Evolutionary conservation across 2,329 filamentous ascomycete genomes (phyloP), one percentile per base, ranked within the genome.

Genomic region (Didymosphaeria variabile): DNA sequence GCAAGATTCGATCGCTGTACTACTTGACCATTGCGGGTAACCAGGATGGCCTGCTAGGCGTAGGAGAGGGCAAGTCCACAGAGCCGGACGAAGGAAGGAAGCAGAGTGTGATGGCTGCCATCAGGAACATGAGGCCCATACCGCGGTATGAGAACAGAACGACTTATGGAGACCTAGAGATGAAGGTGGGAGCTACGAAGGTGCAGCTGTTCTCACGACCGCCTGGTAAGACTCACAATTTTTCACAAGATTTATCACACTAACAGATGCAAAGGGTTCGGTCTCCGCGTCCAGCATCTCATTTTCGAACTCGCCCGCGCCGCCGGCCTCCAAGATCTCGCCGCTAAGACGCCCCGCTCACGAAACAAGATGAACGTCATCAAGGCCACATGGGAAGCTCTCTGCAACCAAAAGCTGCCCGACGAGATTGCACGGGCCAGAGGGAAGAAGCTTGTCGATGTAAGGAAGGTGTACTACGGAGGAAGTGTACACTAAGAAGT

Each of bases 301-400:
- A 94, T 99, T 78, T 98, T 94, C 80, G 94, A 99, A 79, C 93
- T 99, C 84, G 94, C 92, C 75, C 91, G 93, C 66, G 89, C 90
- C 52, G 91, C 89, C 44, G 95, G 95, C 67, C 93, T 99, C 73
- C 85, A 90, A 66, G 95, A 99, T 78, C 87, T 99, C 36, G 87
- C 93, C 17, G 94, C 92, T 52, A 87, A 87, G 68, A 94, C 97
- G 64, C 89, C 90, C 40, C 90, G 94, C 49, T 92, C 92, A 64
- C 88, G 94, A 73, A 98, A 97, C 84, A 93, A 93, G 69, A 97
- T 98, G 93, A 99, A 99, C 84, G 92, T 94, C 19, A 91, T 97
- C 81, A 97, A 97, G 83, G 95, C 95, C 15, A 87, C 93, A 44
- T 92, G 91, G 80, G 79, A 94, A 78, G 94, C 94, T 5, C 84